These are phyloP conservation scores for Caloboletus firmus DNA, from an alignment of 1,284 basidiomycete species.

Conservation along the genomic window DNA sequence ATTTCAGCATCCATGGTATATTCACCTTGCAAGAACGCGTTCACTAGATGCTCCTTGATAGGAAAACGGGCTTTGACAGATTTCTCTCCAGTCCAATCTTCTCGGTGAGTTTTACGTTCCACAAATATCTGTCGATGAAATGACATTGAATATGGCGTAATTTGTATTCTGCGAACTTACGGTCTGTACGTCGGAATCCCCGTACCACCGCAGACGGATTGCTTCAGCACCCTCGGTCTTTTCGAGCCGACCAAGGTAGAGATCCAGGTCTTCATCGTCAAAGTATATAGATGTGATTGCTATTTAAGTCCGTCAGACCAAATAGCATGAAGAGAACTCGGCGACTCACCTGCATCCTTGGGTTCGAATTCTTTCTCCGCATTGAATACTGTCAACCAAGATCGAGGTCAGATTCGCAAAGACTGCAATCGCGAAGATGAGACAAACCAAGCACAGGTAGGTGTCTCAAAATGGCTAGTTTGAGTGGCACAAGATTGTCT, in stretches of 20 bases:
- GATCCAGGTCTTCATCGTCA: slow-evolving; percentile 93
- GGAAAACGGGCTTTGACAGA: slow-evolving; percentile 98
- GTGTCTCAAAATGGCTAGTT: slow-evolving; percentile 91
- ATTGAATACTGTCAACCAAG: slow-evolving; percentile 76
- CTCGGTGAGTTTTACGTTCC: slow-evolving; percentile 97
- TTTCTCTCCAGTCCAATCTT: slow-evolving; percentile 99
- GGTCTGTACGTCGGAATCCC: slow-evolving; percentile 82
- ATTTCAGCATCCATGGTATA: slow-evolving; percentile 96
- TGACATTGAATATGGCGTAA: not conserved
- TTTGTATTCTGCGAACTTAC: slow-evolving; percentile 41
- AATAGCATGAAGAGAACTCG: not conserved
- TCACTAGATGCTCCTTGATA: slow-evolving; percentile 94
- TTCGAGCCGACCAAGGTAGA: slow-evolving; percentile 97
- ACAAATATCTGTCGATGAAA: slow-evolving; percentile 77
- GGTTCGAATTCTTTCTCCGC: slow-evolving; percentile 90
- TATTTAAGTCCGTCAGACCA: slow-evolving; percentile 28
- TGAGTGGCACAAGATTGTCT: slow-evolving; percentile 94
- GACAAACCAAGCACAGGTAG: slow-evolving; percentile 84
- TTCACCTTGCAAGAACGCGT: slow-evolving; percentile 87
- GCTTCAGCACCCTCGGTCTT: slow-evolving; percentile 99
- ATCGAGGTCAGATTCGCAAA: slow-evolving; percentile 10
- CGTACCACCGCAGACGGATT: slow-evolving; percentile 96
- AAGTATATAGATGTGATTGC: slow-evolving; percentile 90
- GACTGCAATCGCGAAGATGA: not conserved
- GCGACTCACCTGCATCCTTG: slow-evolving; percentile 75